Base-by-base conservation (phyloP, 805 yeast genomes). In the Candida alai region DNA sequence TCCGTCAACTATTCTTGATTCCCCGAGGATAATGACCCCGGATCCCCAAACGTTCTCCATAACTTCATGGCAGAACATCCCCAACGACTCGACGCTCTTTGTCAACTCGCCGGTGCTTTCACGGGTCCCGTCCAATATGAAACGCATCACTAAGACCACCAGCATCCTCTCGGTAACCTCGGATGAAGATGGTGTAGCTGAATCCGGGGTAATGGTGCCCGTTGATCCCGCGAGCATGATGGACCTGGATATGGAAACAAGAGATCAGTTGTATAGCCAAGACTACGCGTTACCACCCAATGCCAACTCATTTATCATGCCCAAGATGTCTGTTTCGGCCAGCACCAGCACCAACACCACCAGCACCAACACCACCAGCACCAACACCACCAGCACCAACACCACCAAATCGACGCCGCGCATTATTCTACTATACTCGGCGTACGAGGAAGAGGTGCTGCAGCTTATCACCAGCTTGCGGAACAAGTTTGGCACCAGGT, bases 161-260 rank as follows among this genome's bases (percentile, higher is more conserved):
- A 30, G 33, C 12, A 22, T 30, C 22, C 36, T 19, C 16, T 27
- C 36, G 3, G 12, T 27, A 4, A 30, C 33, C 9, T 14, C 16
- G 10, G 33, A 30, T 30, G 33, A 30, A 7, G 16, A 13, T 10
- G 13, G 15, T 4, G n/a, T 7, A 11, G 20, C n/a, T 18, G 12
- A 28, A 12, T 28, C 31, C 5, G 19, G 23, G 6, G 14, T 28
- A 14, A 19, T 28, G n/a, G 23, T 28, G 19, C 31, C 31, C n/a
- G 3, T 5, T 4, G 9, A 15, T 14, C 8, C n/a, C 17, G n/a
- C 31, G 4, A 28, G 35, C 6, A 39, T 49, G 31, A 54, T 49
- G 5, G 30, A 52, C n/a, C 44, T 52, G n/a, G 62, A 63, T 5
- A 63, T 64, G 40, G 70, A 65, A 32, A 62, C 69, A 0, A 70